Base-by-base conservation (phyloP, 331 rosid species). In the Malus hybrid region DNA sequence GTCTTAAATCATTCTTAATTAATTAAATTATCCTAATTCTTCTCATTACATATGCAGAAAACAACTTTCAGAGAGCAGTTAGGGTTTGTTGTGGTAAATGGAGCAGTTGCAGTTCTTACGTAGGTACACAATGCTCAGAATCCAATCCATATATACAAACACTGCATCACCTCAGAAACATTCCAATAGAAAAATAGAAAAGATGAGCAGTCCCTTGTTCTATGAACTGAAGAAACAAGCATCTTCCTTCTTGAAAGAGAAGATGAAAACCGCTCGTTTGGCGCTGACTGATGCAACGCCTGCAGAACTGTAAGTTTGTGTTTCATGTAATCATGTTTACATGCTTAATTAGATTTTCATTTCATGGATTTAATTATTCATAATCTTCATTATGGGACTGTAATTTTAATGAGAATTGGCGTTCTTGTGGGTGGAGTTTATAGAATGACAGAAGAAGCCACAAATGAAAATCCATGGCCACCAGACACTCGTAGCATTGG, bases 391-490 rank as follows among this genome's bases (percentile, higher is more conserved):
- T 10, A 0, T 42, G 48, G 48, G 48, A 42, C 48, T 9, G 48
- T 42, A 42, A 42, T 42, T 10, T 42, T 42, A 42, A 42, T 11
- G 14, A 10, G 48, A 10, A 14, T 39, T 39, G 46, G 12, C 0
- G 12, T 26, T 34, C 8, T 24, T 63, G 33, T 10, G 70, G 62
- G 28, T 19, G 20, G 39, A 2, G 44, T 20, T 57, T 19, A 22
- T 24, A 93, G 98, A 73, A 74, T 93, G 93, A 76, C 95, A 57
- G 98, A 93, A 79, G 98, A 90, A 77, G 94, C 89, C 24, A 93
- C 91, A 22, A 75, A 79, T 75, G 94, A 73, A 79, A 85, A 77
- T 77, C 78, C 86, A 75, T 79, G 91, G 96, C 91, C 91, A 56
- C 93, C 91, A n/a, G 89, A 90, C 68, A 80, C 88, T 10, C 90